A percentile compares a stretch with the other conserved stretches of the same genome.
Evolutionary conservation across 2,329 filamentous ascomycete species (phyloP).

Genomic region (Tolypocladium guangdongense): DNA sequence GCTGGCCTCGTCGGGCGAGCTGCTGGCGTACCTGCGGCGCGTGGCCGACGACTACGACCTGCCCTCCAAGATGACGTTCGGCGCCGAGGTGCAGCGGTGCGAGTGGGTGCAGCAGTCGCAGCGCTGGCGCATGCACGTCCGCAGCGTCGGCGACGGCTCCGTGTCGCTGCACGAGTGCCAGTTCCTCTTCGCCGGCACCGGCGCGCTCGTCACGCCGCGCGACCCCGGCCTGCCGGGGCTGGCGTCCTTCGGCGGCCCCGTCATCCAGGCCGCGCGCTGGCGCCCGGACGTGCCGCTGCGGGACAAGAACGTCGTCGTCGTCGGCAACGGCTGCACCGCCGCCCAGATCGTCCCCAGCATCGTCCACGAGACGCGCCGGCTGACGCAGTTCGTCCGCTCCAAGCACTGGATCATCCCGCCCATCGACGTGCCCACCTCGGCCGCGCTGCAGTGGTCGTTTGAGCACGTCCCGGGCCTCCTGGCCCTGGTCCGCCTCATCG

Average conservation of each 20-base stretch:
- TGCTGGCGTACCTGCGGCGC: constrained; percentile 42
- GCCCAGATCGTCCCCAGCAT: constrained; percentile 41
- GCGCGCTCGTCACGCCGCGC: constrained; percentile 21
- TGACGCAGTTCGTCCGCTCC: constrained; percentile 30
- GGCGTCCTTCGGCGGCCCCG: constrained; percentile 36
- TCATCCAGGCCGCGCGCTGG: constrained; percentile 48
- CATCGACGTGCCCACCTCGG: constrained; percentile 11
- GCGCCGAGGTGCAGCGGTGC: constrained; percentile 23
- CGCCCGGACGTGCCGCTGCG: constrained; percentile 35
- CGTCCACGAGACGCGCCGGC: constrained; percentile 17
- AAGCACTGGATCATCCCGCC: constrained; percentile 31
- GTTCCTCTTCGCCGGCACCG: constrained; percentile 26
- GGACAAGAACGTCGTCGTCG: constrained; percentile 37
- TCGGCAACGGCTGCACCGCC: constrained; percentile 44
- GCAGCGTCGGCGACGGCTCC: constrained; percentile 10
- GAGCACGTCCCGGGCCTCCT: constrained; percentile 34
- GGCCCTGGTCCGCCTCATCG: constrained; percentile 27
- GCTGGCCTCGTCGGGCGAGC: constrained; percentile 44
- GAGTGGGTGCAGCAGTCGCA: constrained; percentile 25
- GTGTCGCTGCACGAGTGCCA: constrained; percentile 25
- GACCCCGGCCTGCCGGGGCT: constrained; percentile 35
- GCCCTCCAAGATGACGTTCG: constrained; percentile 24
- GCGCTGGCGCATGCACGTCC: constrained; percentile 23
- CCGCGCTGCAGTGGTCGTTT: constrained; percentile 22
- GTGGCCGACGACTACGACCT: constrained; percentile 37